Conservation (phyloP, 345 rosid species). For the Syzygium aqueum region DNA sequence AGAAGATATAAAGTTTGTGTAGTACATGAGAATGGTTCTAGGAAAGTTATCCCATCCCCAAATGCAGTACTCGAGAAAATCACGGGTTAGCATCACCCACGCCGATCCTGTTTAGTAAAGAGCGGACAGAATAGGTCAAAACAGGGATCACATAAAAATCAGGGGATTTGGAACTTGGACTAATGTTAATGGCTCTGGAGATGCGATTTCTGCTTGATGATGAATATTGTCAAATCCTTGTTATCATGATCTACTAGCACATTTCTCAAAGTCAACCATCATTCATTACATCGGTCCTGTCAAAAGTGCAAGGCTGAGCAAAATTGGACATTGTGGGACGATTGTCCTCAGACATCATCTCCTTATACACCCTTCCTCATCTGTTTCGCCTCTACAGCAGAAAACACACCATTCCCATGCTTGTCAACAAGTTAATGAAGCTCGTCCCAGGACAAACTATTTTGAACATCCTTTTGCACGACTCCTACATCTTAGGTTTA, state of each 20-base stretch:
- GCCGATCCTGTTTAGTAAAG: constrained; percentile 58
- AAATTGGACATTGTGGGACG: not conserved
- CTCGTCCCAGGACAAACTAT: not conserved
- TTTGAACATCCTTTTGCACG: not conserved
- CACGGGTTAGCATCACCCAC: constrained; percentile 63
- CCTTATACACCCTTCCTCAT: not conserved
- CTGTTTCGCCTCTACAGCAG: not conserved
- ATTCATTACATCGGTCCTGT: not conserved
- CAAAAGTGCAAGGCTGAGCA: not conserved
- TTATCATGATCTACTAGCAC: not conserved
- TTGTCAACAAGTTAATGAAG: not conserved
- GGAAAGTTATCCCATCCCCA: constrained; percentile 96
- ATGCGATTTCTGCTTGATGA: not conserved
- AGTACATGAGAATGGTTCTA: constrained; percentile 74
- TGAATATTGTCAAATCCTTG: not conserved
- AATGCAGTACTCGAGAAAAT: constrained; percentile 77
- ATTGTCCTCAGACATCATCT: not conserved
- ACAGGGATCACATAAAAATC: not conserved
- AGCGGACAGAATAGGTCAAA: not conserved
- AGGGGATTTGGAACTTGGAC: not conserved
- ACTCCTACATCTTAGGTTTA: not conserved
- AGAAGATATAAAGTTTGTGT: constrained; percentile 77
- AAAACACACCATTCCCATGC: not conserved
- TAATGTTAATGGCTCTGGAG: not conserved
- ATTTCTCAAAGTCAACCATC: not conserved